Base-by-base conservation (phyloP, 2,329 filamentous ascomycete species). In the Harringtonia aguacate region DNA sequence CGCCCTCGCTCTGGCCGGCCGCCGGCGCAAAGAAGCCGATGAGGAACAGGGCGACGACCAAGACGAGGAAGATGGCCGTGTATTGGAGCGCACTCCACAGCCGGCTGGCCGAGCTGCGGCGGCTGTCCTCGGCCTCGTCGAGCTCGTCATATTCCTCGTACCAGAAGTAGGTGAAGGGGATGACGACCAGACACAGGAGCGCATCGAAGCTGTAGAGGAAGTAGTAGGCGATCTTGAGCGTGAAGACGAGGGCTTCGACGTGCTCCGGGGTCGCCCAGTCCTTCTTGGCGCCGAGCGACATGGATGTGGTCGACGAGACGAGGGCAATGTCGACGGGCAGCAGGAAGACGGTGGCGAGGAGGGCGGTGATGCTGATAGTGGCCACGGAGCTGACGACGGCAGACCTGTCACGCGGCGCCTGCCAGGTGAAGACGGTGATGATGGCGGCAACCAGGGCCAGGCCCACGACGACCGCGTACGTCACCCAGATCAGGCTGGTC, bases 141-240 rank as follows among this genome's bases (percentile, higher is more conserved):
- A 90, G 81, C 64, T 95, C 88, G 56, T 95, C 90, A 52, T 94
- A 94, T 62, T 97, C 92, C 61, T 98, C 92, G 57, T 94, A 92
- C 79, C 84, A 95, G 61, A 98, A 98, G 68, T 98, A 98, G 39
- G 89, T 84, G 59, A 98, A 98, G 0, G 92, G 92, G 18, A 97
- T 84, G 36, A 95, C 76, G 17, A 97, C 61, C 37, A 98, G 70
- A 58, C 92, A 98, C 12, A 98, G 76, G 7, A 95, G 61, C 1
- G 88, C 86, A 61, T 98, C 92, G 52, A 95, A 69, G 54, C 86
- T 92, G 67, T 97, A 98, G 1, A 98, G 73, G 1, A 80, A 73
- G 63, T 97, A 97, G 67, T 98, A 98, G 46, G 95, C 84, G 46
- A 94, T 75, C 60, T 86, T 86, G 51, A 98, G 72, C 0, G 86